Base-by-base conservation (phyloP, 2,329 filamentous ascomycete genomes). In the Elsinoe perseae region DNA sequence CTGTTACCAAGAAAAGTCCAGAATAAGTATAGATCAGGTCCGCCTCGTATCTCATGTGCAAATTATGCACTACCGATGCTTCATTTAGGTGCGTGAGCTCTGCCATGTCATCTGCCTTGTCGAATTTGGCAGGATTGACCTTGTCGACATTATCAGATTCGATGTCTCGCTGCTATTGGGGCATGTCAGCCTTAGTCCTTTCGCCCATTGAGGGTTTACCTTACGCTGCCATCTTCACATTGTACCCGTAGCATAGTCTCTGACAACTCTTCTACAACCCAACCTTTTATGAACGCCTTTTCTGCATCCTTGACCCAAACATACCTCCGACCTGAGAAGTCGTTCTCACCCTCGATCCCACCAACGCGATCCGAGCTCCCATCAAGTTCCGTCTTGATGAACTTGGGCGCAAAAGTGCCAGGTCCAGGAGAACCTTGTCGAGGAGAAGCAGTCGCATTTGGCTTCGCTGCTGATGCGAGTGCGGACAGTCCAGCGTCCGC, bases 91-190 rank as follows among this genome's bases (percentile, higher is more conserved):
- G 93, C 4, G 93, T 98, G 67, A 98, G 80, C 71, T 98, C 93
- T 21, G 95, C 93, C 93, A 98, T 98, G 72, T 98, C 95, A 74
- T 95, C 90, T 61, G 92, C 92, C 73, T 96, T 98, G 80, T 98
- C 93, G 74, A 98, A 98, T 70, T 98, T 98, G 66, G 92, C 92
- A 46, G 93, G 93, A 73, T 98, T 98, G 76, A 98, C 95, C 73
- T 96, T 97, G 78, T 98, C 95, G 63, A 96, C 90, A 64, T 84
- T 86, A 65, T 97, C 91, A 53, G 81, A 75, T 62, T 92, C 85
- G 52, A 93, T 85, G 68, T 95, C 87, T 63, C 89, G 85, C 82
- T 95, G 89, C 84, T 93, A 63, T 16, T 4, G n/a, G 34, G 10
- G 23, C 0, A 6, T 44, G 56, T 62, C 36, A 62, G 59, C 16